Base-by-base conservation (phyloP, 805 yeast genomes). In the Wickerhamiella slavikovae region DNA sequence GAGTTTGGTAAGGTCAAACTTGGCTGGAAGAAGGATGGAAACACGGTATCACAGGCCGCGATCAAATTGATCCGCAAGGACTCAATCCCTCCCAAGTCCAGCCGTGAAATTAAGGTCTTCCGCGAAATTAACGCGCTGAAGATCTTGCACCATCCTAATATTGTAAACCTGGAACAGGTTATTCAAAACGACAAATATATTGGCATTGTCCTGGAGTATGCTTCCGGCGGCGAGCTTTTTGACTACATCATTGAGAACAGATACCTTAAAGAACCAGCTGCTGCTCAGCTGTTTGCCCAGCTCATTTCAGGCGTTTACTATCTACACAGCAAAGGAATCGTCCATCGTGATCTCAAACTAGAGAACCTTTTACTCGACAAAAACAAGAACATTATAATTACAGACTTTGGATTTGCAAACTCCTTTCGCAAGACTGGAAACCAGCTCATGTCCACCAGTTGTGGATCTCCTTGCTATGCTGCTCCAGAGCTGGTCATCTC, bases 381-480 rank as follows among this genome's bases (percentile, higher is more conserved):
- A 46, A 80, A 79, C 54, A 77, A 74, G 45, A 80, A 80, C 50
- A 68, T 82, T 36, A 64, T 82, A 29, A 79, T 82, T 31, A 73
- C 92, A 12, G 95, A 82, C 54, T 82, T 82, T 51, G 95, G 95
- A 1, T 89, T 89, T 53, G 98, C 91, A 22, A 89, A 89, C 52
- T 73, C 85, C 17, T 89, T 72, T 54, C 38, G 45, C 28, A 38
- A 41, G 13, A 39, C 34, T 25, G 35, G 42, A 11, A 38, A 38
- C 33, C 93, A 80, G 48, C 56, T 79, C 26, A 89, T 85, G 96
- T 72, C 71, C 47, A 85, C 96, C 1, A 69, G 83, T 22, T 85
- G 98, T 51, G 98, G 98, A 2, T 79, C 93, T 3, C 98, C 98
- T 1, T 85, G 98, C 51, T 85, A 85, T 52, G 98, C 98, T 0